Conservation (phyloP, 2,329 filamentous ascomycete species). For the Monilinia polystroma region DNA sequence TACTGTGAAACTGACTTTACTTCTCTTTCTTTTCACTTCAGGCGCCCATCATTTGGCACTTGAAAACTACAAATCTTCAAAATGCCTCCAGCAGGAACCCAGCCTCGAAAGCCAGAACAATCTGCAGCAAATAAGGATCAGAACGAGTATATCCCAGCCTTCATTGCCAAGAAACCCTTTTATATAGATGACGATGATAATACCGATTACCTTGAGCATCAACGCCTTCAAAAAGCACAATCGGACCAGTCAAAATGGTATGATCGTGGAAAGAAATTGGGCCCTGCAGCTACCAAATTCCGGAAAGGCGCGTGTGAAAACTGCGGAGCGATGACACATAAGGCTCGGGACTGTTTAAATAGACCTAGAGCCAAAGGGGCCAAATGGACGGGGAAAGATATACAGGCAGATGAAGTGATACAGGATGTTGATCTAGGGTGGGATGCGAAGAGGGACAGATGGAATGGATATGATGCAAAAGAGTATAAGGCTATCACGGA, state of each 20-base stretch:
- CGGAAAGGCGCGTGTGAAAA: slow-evolving; percentile 98
- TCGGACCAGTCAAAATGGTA: slow-evolving; percentile 80
- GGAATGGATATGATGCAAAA: slow-evolving; percentile 93
- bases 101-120: slow-evolving; percentile 39
- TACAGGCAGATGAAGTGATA: slow-evolving; percentile 85
- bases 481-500: slow-evolving; percentile 87
- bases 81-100: slow-evolving; percentile 44
- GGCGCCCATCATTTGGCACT: not conserved
- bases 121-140: slow-evolving; percentile 71
- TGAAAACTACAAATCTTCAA: slow-evolving; percentile 21
- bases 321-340: slow-evolving; percentile 95
- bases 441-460: slow-evolving; percentile 96
- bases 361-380: slow-evolving; percentile 86
- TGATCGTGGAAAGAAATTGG: slow-evolving; percentile 79
- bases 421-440: slow-evolving; percentile 86
- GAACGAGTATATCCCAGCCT: slow-evolving; percentile 97
- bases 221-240: slow-evolving; percentile 71
- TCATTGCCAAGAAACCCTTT: slow-evolving; percentile 97
- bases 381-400: slow-evolving; percentile 88
- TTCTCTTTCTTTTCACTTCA: not conserved
- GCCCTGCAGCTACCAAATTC: slow-evolving; percentile 90
- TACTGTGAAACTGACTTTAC: too few species aligned
- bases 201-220: slow-evolving; percentile 93
- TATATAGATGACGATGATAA: slow-evolving; percentile 80
- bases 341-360: slow-evolving; percentile 88